Evolutionary conservation across 257 asterid genomes (phyloP).

Genomic region (Penstemon eatonii): DNA sequence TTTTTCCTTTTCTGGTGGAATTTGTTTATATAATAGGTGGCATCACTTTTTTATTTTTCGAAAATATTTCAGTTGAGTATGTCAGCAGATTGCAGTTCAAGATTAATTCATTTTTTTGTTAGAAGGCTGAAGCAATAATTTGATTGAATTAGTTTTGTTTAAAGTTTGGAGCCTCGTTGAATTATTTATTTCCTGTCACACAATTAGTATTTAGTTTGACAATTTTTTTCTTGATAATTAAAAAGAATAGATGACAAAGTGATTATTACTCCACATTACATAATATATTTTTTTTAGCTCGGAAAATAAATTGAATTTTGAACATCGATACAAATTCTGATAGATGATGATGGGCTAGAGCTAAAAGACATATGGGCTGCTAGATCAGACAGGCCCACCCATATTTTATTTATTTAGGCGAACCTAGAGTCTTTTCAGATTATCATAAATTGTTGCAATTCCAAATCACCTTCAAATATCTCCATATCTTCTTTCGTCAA

Average conservation of each 20-base stretch:
- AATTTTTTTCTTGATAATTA: no score
- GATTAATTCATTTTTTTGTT: constrained; percentile 8
- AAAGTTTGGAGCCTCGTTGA: neutral
- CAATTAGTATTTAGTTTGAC: no score
- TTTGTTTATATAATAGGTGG: constrained; percentile 29
- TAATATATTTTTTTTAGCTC: neutral
- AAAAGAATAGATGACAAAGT: neutral
- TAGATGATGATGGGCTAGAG: no score
- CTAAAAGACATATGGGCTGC: no score
- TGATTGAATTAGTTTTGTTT: neutral
- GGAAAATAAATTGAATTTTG: neutral
- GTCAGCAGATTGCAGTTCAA: constrained; percentile 23
- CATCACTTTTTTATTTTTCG: neutral
- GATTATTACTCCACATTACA: no score
- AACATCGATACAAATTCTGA: no score
- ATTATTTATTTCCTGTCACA: neutral
- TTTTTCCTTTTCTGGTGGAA: constrained; percentile 5
- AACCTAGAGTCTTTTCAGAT: neutral
- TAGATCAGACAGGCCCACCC: neutral
- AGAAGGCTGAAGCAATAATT: constrained; percentile 9
- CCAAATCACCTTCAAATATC: constrained; percentile 43
- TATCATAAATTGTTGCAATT: constrained; percentile 25
- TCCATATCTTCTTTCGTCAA: constrained; percentile 43
- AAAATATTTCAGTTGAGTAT: constrained; percentile 23
- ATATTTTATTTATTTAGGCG: neutral